Conservation (phyloP, 1,284 basidiomycete genomes). For the Microbotryum saponariae region DNA sequence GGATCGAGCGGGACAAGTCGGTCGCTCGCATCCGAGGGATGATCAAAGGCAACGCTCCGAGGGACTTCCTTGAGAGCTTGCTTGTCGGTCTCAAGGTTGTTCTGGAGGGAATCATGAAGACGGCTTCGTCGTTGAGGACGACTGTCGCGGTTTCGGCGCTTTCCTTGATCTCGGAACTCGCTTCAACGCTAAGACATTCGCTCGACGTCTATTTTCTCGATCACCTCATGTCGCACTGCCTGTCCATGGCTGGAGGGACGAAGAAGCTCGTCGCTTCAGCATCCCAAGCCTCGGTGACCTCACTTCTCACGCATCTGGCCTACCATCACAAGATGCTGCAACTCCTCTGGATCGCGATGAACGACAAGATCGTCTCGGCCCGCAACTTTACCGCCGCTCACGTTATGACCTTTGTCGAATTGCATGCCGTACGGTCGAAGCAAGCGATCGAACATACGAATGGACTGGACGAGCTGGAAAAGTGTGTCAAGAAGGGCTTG, state of each 20-base stretch:
- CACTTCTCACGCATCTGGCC: conserved; percentile 63
- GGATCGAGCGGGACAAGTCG: conserved; percentile 72
- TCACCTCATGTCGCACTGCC: conserved; percentile 60
- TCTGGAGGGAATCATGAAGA: conserved; percentile 74
- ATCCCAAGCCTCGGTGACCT: conserved; percentile 65
- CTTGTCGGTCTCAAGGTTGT: conserved; percentile 64
- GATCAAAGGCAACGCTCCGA: conserved; percentile 67
- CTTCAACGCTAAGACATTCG: conserved; percentile 56
- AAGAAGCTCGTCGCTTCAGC: conserved; percentile 87
- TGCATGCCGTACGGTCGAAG: conserved; percentile 36
- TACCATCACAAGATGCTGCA: conserved; percentile 63
- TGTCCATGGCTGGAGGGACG: conserved; percentile 85
- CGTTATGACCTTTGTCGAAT: conserved; percentile 37
- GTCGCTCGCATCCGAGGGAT: conserved; percentile 80
- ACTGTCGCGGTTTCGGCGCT: conserved; percentile 79
- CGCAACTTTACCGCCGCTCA: conserved; percentile 55
- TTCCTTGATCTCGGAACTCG: conserved; percentile 68
- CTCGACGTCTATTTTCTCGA: conserved; percentile 70
- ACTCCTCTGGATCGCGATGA: conserved; percentile 60
- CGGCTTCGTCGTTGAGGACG: conserved; percentile 79
- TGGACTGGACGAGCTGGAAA: conserved; percentile 62
- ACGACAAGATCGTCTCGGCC: conserved; percentile 76
- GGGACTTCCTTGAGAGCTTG: conserved; percentile 66
- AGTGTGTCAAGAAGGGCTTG: conserved; percentile 61
- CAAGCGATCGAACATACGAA: conserved; percentile 44